These are phyloP conservation scores for Aspergillus funiculosus DNA, from an alignment of 495 filamentous ascomycete genomes.

Conservation along the genomic window DNA sequence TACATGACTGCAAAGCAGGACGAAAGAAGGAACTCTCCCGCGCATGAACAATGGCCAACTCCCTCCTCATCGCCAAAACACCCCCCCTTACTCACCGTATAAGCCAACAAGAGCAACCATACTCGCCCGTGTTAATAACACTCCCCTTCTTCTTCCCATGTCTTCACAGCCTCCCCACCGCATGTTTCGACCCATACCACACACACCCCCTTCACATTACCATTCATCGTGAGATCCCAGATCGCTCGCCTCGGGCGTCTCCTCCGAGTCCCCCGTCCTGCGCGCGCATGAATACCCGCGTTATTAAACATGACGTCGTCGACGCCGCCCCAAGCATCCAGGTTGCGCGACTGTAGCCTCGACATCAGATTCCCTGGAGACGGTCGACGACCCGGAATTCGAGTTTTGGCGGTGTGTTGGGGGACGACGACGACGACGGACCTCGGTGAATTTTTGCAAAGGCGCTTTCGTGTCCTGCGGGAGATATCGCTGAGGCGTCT, in stretches of 20 bases:
- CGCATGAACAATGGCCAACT: slow-evolving; percentile 78
- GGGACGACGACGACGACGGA: slow-evolving; percentile 53
- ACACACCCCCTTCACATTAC: slow-evolving; percentile 98
- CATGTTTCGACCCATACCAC: slow-evolving; percentile 96
- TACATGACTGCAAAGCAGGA: slow-evolving; percentile 95
- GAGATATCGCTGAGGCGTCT: slow-evolving; percentile 88
- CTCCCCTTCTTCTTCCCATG: slow-evolving; percentile 70
- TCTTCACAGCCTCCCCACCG: slow-evolving; percentile 72
- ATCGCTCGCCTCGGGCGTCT: slow-evolving; percentile 82
- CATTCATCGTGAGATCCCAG: slow-evolving; percentile 89
- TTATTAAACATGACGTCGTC: slow-evolving; percentile 99
- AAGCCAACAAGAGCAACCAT: slow-evolving; percentile 93
- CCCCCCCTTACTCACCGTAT: slow-evolving; percentile 94
- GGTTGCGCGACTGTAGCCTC: slow-evolving; percentile 57
- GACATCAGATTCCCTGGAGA: slow-evolving; percentile 68
- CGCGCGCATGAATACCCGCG: slow-evolving; percentile 94
- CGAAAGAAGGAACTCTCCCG: slow-evolving; percentile 89
- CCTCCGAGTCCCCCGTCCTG: slow-evolving; percentile 79
- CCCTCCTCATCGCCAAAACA: slow-evolving; percentile 80
- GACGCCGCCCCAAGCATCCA: slow-evolving; percentile 81
- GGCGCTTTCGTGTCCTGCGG: slow-evolving; percentile 62
- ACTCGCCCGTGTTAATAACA: slow-evolving; percentile 92
- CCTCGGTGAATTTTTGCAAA: slow-evolving; percentile 59
- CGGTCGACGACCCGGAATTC: too few relatives aligned
- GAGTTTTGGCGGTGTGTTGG: slow-evolving; percentile 28